These are phyloP conservation scores for Penicillium fimorum DNA, from an alignment of 495 filamentous ascomycete species.

Conservation along the genomic window DNA sequence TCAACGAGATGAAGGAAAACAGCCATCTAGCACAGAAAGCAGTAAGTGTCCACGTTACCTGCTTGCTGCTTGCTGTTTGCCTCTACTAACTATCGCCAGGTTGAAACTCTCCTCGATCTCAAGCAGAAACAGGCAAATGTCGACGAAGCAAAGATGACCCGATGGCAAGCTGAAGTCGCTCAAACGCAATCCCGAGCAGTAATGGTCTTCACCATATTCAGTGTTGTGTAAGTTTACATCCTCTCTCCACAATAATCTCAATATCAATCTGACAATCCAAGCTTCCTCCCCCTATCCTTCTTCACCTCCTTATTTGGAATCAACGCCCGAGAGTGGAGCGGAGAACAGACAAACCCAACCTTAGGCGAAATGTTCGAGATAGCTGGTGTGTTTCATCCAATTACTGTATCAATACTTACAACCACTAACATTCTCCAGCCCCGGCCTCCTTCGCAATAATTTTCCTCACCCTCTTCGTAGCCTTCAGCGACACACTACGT, in stretches of 20 bases:
- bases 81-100: constrained; percentile 33
- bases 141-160: constrained; percentile 63
- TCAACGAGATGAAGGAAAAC: constrained; percentile 58
- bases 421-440: constrained; percentile 24
- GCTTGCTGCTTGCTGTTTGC: neutral
- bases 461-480: constrained; percentile 40
- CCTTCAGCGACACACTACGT: constrained; percentile 43
- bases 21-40: constrained; percentile 43
- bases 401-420: too few species aligned
- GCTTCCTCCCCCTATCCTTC: constrained; percentile 63
- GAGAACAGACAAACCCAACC: constrained; percentile 30
- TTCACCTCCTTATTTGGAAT: constrained; percentile 68
- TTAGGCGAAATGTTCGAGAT: constrained; percentile 38
- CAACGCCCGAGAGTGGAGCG: constrained; percentile 64
- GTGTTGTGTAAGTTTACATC: constrained; percentile 56
- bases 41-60: constrained; percentile 13
- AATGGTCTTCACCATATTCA: constrained; percentile 71
- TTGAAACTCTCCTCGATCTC: constrained; percentile 65
- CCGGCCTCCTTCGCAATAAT: constrained; percentile 44
- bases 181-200: constrained; percentile 61
- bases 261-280: constrained; percentile 23
- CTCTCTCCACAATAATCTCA: constrained; percentile 29
- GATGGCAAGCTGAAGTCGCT: constrained; percentile 62
- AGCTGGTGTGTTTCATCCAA: constrained; percentile 23
- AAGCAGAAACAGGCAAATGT: constrained; percentile 69